Conservation (phyloP, 2,329 filamentous ascomycete species). For the Fonsecaea pugnacius region DNA sequence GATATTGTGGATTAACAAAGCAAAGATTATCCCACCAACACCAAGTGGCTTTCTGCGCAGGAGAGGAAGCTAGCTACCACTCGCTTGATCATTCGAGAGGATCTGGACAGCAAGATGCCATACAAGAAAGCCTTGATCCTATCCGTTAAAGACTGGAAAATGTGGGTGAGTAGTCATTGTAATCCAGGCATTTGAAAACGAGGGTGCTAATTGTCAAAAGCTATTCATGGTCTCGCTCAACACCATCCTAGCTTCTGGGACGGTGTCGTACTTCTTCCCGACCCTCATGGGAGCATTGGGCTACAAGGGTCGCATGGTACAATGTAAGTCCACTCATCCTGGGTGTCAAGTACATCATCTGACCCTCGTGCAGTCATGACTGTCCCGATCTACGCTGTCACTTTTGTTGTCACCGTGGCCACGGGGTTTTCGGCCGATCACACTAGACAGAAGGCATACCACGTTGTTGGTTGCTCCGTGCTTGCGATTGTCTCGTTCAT, state of each 20-base stretch:
- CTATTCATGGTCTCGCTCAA: constrained; percentile 26
- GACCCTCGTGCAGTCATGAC: constrained; percentile 23
- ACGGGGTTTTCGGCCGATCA: constrained; percentile 24
- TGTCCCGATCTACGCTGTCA: constrained; percentile 25
- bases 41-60: constrained; percentile 49
- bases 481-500: constrained; percentile 24
- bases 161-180: constrained; percentile 22
- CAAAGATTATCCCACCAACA: constrained; percentile 49
- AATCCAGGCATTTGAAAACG: background rate
- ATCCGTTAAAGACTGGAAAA: constrained; percentile 21
- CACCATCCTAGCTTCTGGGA: constrained; percentile 24
- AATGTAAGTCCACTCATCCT: constrained; percentile 17
- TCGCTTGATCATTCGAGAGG: constrained; percentile 33
- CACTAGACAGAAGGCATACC: constrained; percentile 24
- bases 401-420: constrained; percentile 18
- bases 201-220: constrained; percentile 10
- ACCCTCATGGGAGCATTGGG: constrained; percentile 24
- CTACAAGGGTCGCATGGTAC: constrained; percentile 25
- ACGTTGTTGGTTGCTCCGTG: constrained; percentile 20
- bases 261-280: constrained; percentile 26
- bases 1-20: constrained; percentile 40
- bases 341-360: background rate
- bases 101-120: constrained; percentile 24
- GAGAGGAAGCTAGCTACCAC: constrained; percentile 51
- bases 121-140: constrained; percentile 24